phyloP scores from a whole-genome alignment of 768 basidiomycete genomes.

The Mycena capillaripes region DNA sequence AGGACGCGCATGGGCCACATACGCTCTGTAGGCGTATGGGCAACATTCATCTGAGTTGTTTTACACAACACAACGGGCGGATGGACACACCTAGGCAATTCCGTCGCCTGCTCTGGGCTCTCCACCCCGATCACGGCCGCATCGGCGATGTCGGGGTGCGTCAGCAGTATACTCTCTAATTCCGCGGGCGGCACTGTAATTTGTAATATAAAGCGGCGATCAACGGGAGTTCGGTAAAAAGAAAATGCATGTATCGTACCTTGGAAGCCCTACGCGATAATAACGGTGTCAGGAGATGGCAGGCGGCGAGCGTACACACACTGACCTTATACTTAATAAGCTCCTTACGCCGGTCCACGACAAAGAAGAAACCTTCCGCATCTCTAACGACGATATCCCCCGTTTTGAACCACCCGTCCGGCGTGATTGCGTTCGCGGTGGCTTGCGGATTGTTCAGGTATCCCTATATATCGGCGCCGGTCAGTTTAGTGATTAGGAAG shows the following conservation, averaged over 20 bases:
- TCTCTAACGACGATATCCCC: constrained; percentile 84
- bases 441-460: constrained; percentile 82
- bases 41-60: neutral
- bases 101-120: constrained; percentile 73
- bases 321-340: constrained; percentile 81
- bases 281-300: too few relatives aligned
- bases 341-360: constrained; percentile 82
- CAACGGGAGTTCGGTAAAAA: too few relatives aligned
- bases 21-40: neutral
- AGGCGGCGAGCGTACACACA: too few relatives aligned
- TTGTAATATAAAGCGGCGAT: too few relatives aligned
- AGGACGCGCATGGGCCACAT: constrained; percentile 15
- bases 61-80: too few relatives aligned
- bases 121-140: constrained; percentile 85
- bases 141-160: constrained; percentile 83
- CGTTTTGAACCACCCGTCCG: constrained; percentile 89
- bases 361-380: constrained; percentile 73
- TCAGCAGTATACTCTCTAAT: constrained; percentile 81
- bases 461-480: constrained; percentile 55
- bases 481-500: too few relatives aligned
- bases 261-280: too few relatives aligned
- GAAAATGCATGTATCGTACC: too few relatives aligned
- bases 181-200: constrained; percentile 86
- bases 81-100: constrained; percentile 17
- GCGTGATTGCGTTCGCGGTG: constrained; percentile 75